Base-by-base conservation (phyloP, 2,329 filamentous ascomycete genomes). In the Cercospora brassicicola region DNA sequence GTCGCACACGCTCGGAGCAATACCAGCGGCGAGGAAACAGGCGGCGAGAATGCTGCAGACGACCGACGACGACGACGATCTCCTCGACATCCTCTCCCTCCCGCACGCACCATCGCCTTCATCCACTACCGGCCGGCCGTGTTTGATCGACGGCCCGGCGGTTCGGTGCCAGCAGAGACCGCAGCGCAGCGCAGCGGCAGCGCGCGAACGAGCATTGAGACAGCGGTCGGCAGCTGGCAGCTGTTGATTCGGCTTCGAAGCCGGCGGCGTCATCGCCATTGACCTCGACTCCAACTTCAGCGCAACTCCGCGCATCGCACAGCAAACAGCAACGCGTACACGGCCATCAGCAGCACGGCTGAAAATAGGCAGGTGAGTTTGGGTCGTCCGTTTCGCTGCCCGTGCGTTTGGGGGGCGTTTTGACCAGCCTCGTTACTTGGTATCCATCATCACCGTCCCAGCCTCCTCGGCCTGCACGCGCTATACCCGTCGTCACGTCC, bases 381-480 rank as follows among this genome's bases (percentile, higher is more conserved):
- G 59, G 59, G 31, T 42, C 31, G 31, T 26, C 13, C 59, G 59
- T 61, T 61, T 61, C 59, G 59, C 61, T 15, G 42, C 60, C 60
- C 60, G 60, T 62, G 60, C 61, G 48, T 64, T 39, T 15, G 36
- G 36, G 36, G 36, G 36, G 36, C 36, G 60, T 48, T 53, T 15
- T 62, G 61, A 39, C 61, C 61, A 64, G 48, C 61, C 61, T 64
- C 61, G 53, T 56, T 56, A 30, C 53, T 56, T 56, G 53, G 23
- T 31, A 31, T 56, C 53, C 53, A 56, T 56, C 53, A 56, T 56
- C 53, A 31, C 53, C 10, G 53, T 31, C 53, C 53, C 53, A 56
- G 53, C 53, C 53, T 56, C 53, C 28, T 56, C 53, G 26, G 28
- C 26, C 53, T 56, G 53, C 53, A 56, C 53, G 53, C 53, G 53